Percentiles rank a stretch among this genome's conserved stretches.
These are phyloP conservation scores for Xylaria cubensis DNA, from an alignment of 495 filamentous ascomycete species.

Conservation along the genomic window DNA sequence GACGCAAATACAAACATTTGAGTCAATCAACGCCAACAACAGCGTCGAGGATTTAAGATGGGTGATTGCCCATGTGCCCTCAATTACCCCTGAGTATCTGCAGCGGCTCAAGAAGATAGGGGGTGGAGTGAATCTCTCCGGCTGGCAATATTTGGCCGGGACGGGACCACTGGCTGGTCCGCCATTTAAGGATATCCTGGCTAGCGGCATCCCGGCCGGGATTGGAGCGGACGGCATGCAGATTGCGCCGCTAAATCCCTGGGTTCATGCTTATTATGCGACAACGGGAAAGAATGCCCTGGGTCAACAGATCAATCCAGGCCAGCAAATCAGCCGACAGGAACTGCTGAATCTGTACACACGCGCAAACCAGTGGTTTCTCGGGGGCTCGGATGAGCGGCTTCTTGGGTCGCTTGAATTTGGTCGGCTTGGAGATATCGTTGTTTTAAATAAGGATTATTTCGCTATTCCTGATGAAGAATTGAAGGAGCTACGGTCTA, in stretches of 20 bases:
- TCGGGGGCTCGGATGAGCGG: slow-evolving; percentile 36
- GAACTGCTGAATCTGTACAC: slow-evolving; percentile 38
- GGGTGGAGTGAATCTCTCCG: slow-evolving; percentile 39
- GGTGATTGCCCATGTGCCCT: slow-evolving; percentile 41
- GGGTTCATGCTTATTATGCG: slow-evolving; percentile 41
- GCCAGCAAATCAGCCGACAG: slow-evolving; percentile 31
- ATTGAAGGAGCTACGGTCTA: slow-evolving; percentile 33
- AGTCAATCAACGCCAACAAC: slow-evolving; percentile 25
- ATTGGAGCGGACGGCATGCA: slow-evolving; percentile 41
- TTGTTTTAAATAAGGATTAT: slow-evolving; percentile 38
- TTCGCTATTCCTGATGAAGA: slow-evolving; percentile 34
- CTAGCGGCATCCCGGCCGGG: slow-evolving; percentile 37
- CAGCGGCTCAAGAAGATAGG: slow-evolving; percentile 34
- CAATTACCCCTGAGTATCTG: slow-evolving; percentile 35
- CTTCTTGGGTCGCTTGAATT: slow-evolving; percentile 34
- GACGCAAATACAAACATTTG: slow-evolving; percentile 34
- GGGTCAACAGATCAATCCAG: slow-evolving; percentile 36
- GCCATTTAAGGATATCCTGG: slow-evolving; percentile 33
- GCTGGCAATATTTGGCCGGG: slow-evolving; percentile 37
- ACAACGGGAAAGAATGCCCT: slow-evolving; percentile 38
- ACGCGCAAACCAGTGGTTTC: slow-evolving; percentile 39
- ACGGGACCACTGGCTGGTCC: slow-evolving; percentile 35
- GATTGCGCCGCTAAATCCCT: slow-evolving; percentile 41
- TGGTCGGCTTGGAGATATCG: slow-evolving; percentile 39
- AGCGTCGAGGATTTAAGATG: slow-evolving; percentile 32